A percentile compares a stretch with the other conserved stretches of the same genome.
Evolutionary conservation across 768 basidiomycete species (phyloP).

Genomic region (Mycena rosella): DNA sequence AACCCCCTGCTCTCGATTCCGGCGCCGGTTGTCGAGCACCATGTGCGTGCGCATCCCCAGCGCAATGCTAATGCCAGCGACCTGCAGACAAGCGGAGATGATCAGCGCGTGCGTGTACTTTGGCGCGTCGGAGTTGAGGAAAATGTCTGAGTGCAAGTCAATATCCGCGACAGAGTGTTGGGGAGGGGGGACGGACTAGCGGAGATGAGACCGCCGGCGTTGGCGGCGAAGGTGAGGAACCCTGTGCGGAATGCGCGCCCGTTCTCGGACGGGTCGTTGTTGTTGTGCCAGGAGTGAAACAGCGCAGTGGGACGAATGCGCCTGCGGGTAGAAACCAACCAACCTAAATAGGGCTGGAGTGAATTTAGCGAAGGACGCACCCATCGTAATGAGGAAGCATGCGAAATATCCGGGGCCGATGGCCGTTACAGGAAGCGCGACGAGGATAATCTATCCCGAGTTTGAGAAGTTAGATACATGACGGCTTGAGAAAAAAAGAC

Average conservation of each 20-base stretch:
- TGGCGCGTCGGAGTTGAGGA: conserved; percentile 3
- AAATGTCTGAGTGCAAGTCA: conserved; percentile 1
- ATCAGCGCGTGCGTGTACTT: conserved; percentile 11
- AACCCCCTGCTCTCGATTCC: conserved; percentile 18
- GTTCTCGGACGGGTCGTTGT: conserved; percentile 13
- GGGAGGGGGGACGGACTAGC: background rate
- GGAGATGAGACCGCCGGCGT: conserved; percentile 4
- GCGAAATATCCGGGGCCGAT: conserved; percentile 18
- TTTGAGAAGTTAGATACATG: background rate
- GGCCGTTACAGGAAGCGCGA: background rate
- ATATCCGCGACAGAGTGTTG: too few relatives aligned
- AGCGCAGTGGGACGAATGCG: conserved; percentile 2
- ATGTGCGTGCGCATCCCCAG: conserved; percentile 16
- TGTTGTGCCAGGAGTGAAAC: conserved; percentile 21
- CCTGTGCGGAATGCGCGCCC: conserved; percentile 11
- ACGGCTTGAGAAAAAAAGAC: background rate
- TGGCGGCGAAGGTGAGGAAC: background rate
- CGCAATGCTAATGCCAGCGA: background rate
- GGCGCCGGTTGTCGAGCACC: conserved; percentile 10
- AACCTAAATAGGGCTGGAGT: too few relatives aligned
- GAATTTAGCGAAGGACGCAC: background rate
- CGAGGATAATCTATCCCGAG: background rate
- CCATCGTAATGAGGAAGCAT: conserved; percentile 13
- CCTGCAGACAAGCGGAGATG: conserved; percentile 5
- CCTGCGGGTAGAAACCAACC: too few relatives aligned